These are phyloP conservation scores for Dendrocalamus latiflorus DNA, from an alignment of 202 grass and related monocot species.

Conservation along the genomic window DNA sequence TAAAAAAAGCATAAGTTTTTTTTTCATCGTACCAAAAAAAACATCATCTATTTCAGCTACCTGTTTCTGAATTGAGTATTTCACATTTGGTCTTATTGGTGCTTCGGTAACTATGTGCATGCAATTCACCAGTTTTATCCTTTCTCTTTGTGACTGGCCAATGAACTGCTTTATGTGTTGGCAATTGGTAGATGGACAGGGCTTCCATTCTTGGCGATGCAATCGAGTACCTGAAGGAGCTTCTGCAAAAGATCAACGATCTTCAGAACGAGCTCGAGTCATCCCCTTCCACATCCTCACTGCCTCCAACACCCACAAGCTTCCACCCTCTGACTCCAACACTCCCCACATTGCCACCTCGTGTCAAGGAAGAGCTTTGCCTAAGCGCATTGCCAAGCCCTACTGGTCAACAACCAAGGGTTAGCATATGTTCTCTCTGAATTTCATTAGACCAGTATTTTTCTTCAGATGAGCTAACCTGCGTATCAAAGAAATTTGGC, in stretches of 20 bases:
- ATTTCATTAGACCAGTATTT: not conserved
- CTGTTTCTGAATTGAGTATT: not conserved
- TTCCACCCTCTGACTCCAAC: slow-evolving; percentile 92
- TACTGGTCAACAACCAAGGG: slow-evolving; percentile 73
- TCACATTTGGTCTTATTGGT: not conserved
- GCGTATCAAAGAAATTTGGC: not conserved
- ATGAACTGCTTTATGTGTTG: slow-evolving; percentile 15
- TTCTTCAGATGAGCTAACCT: not conserved
- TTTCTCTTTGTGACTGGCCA: not conserved
- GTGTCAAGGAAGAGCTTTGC: slow-evolving; percentile 89
- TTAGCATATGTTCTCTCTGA: slow-evolving; percentile 35
- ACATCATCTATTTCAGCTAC: slow-evolving; percentile 3
- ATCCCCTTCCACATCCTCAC: slow-evolving; percentile 50
- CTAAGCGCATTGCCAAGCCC: slow-evolving; percentile 65
- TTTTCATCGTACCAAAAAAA: too few species aligned
- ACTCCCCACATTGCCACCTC: slow-evolving; percentile 62
- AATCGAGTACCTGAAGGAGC: slow-evolving; percentile 94
- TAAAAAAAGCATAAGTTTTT: not conserved
- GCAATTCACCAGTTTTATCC: not conserved
- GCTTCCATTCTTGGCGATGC: slow-evolving; percentile 93
- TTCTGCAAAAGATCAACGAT: slow-evolving; percentile 87
- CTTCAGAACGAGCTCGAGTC: slow-evolving; percentile 92
- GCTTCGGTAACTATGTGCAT: not conserved
- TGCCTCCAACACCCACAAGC: slow-evolving; percentile 70
- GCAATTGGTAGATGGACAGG: slow-evolving; percentile 81